Conservation (phyloP, 1,284 basidiomycete species). For the Lentinus polychrous region DNA sequence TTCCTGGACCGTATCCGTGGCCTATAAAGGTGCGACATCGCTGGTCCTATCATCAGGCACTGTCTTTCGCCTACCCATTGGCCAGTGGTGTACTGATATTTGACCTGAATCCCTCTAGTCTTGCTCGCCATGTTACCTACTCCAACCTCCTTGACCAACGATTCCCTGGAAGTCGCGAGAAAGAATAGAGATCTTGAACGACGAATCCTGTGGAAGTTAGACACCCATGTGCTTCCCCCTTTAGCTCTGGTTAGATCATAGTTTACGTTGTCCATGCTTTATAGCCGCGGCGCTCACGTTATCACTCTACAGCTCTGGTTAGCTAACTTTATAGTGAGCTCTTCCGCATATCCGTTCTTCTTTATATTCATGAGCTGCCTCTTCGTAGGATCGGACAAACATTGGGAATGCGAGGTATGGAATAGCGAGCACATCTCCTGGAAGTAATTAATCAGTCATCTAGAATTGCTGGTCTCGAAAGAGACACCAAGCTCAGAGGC, state of each 20-base stretch:
- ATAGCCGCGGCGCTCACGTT: no score
- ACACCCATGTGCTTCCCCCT: constrained; percentile 35
- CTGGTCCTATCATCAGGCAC: no score
- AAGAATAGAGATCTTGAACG: constrained; percentile 18
- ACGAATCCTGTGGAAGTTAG: constrained; percentile 20
- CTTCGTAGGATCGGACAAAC: constrained; percentile 40
- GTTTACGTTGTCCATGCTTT: no score
- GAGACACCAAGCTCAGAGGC: constrained; percentile 42
- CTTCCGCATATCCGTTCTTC: no score
- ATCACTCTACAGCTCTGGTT: constrained; percentile 42
- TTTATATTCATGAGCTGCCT: background rate
- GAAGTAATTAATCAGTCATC: background rate
- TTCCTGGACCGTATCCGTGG: no score
- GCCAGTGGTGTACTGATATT: no score
- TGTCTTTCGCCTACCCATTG: no score
- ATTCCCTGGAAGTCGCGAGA: background rate
- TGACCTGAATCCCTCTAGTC: no score
- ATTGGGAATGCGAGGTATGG: constrained; percentile 35
- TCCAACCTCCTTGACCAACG: background rate
- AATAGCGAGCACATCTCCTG: constrained; percentile 20
- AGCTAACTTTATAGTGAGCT: constrained; percentile 41
- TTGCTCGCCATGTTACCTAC: no score
- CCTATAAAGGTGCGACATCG: no score
- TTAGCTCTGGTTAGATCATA: background rate
- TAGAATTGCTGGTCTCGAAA: constrained; percentile 49